Percentiles rank a stretch among this genome's conserved stretches.
phyloP scores from a whole-genome alignment of 2,329 filamentous ascomycete genomes.

The Rhexocercosporidium sp. region DNA sequence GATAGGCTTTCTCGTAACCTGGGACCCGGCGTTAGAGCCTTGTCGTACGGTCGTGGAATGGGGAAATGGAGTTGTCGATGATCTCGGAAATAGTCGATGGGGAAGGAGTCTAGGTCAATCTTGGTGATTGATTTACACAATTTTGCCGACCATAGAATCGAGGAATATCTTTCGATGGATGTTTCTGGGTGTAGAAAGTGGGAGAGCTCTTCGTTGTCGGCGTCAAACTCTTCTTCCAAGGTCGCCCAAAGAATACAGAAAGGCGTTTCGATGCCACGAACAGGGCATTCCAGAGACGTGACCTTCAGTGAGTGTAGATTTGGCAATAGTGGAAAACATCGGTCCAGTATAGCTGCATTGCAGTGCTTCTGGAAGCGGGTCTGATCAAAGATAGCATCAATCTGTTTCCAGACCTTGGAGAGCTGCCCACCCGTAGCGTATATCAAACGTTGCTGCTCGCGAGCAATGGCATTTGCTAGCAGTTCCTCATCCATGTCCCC shows the following conservation, averaged over 20 bases:
- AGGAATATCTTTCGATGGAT: background rate
- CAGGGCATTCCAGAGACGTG: slow-evolving; percentile 6
- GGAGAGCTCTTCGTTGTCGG: background rate
- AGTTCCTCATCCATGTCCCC: slow-evolving; percentile 7
- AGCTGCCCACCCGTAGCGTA: background rate
- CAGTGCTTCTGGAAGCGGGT: background rate
- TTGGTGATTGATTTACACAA: background rate
- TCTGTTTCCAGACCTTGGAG: slow-evolving; percentile 3
- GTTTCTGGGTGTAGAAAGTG: background rate
- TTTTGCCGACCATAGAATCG: background rate
- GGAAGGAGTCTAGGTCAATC: slow-evolving; percentile 5
- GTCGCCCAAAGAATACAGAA: slow-evolving; percentile 1
- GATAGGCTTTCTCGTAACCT: background rate
- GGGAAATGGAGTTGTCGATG: no score
- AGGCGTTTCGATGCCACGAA: background rate
- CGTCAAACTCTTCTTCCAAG: background rate
- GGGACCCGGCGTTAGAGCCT: background rate
- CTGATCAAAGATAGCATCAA: background rate
- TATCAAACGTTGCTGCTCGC: background rate
- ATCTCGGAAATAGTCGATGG: slow-evolving; percentile 9
- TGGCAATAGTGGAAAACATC: background rate
- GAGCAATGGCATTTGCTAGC: background rate
- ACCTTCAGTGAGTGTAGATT: background rate
- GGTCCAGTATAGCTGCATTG: background rate
- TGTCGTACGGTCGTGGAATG: no score